Evolutionary conservation across 495 filamentous ascomycete species (phyloP), one percentile per base, ranked within the genome.

Genomic region (Hyaloscypha finlandica): DNA sequence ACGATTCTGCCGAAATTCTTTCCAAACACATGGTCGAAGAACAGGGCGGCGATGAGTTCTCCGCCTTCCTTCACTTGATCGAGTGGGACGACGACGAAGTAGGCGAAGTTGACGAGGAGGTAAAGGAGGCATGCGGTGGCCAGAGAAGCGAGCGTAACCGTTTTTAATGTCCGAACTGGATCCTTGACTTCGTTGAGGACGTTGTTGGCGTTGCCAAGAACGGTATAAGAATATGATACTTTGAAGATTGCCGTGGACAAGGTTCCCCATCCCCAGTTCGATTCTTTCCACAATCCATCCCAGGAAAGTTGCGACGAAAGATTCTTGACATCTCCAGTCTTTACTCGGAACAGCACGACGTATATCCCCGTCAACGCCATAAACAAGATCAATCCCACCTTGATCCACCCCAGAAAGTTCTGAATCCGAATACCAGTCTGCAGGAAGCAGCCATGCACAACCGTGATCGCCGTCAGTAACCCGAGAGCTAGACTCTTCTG

Each of bases 171-270:
- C 5, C 81, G 77, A 2, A 91, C 81, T 0, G 90, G 90, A 64
- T 92, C 77, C 59, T 87, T 85, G 19, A 92, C 89, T 71, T 93
- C 90, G 63, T 88, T 89, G 42, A 93, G 77, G n/a, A 92, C 90
- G 65, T 92, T 90, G 74, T 91, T 91, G 64, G 88, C 79, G 67
- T 92, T 92, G 32, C 75, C 81, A 25, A 90, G 75, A 0, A 89
- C 90, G 0, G 88, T 81, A 66, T 90, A 93, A 1, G 90, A 88
- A 61, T 91, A 92, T 25, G 88, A 83, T 0, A 93, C 86, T 71
- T 92, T 92, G 79, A 92, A 90, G 1, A 93, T 70, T 0, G 89
- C 82, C 0, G 88, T 89, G 31, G 87, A 80, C 8, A 90, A 70
- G 62, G 81, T 75, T 48, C 80, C 81, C 74, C 82, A 83, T 65